Base-by-base conservation (phyloP, 306 rosid species). In the Malus asiatica region DNA sequence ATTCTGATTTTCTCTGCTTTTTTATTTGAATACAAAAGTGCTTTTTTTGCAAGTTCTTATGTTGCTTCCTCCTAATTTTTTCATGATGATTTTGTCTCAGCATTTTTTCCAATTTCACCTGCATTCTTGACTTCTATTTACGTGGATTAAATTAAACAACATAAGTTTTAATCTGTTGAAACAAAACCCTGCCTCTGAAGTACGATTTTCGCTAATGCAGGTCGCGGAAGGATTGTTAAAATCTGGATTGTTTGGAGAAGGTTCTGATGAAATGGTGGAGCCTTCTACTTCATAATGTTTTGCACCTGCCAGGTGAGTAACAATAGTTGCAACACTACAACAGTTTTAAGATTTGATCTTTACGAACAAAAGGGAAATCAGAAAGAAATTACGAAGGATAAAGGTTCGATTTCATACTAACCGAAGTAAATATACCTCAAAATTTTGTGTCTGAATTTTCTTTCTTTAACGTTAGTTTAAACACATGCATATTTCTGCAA, bases 271-370 rank as follows among this genome's bases (percentile, higher is more conserved):
- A 40, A 23, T 59, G 68, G 30, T 22, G 55, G 27, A 9, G 35
- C 3, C 11, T 14, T 58, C 57, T 73, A 38, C 14, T 58, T 38
- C 25, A 0, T 46, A 42, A 40, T 66, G 77, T 16, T 5, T 5
- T 40, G 42, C 69, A 73, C 55, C 69, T 73, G 29, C 57, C 57
- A 59, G 77, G 77, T 60, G 12, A 32, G 68, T 63, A 62, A 12
- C 40, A 29, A 62, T 62, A 30, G 67, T 40, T 63, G 68, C 68
- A 63, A 63, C 30, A 61, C 69, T 73, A 40, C 4, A 58, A 10
- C 8, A 11, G 0, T 61, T 9, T 46, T 5, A 23, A 42, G 45
- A 42, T 42, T 42, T 42, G 10, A 69, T 76, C 61, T 22, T 6
- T 3, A 66, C 13, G 74, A 38, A 1, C 67, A 20, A 60, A 10